Percentiles rank a stretch among this genome's conserved stretches.
Conservation (phyloP, 192 early-diverging fungal species). For the Podila minutissima region DNA sequence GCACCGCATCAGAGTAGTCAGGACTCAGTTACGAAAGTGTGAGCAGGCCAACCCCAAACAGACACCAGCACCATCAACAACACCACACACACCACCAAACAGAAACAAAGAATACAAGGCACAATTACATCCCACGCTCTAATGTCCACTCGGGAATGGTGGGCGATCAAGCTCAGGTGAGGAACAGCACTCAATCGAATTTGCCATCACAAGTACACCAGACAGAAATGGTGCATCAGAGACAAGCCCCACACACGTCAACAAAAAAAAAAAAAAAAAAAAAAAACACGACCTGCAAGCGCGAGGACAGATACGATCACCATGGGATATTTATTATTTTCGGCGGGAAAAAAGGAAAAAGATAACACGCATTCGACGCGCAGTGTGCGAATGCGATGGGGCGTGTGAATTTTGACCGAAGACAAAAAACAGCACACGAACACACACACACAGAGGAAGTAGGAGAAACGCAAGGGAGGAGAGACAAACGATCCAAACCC, state of each 20-base stretch:
- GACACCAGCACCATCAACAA: no score
- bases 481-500: not conserved
- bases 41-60: no score
- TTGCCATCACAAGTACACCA: not conserved
- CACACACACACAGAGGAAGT: not conserved
- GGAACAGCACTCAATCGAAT: not conserved
- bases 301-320: no score
- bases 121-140: conserved; percentile 1
- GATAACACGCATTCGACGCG: no score
- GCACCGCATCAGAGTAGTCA: no score
- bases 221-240: not conserved
- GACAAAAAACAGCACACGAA: not conserved
- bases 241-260: no score
- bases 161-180: conserved; percentile 51
- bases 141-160: conserved; percentile 51
- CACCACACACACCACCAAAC: not conserved
- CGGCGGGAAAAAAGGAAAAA: no score
- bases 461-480: not conserved
- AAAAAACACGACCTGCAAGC: no score
- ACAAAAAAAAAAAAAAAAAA: no score
- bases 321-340: no score
- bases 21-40: no score
- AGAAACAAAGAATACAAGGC: not conserved
- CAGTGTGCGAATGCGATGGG: no score
- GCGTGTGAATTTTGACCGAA: conserved; percentile 21